Evolutionary conservation across 805 yeast species (phyloP), one percentile per base, ranked within the genome.

Genomic region (Debaryomyces tyrocola): DNA sequence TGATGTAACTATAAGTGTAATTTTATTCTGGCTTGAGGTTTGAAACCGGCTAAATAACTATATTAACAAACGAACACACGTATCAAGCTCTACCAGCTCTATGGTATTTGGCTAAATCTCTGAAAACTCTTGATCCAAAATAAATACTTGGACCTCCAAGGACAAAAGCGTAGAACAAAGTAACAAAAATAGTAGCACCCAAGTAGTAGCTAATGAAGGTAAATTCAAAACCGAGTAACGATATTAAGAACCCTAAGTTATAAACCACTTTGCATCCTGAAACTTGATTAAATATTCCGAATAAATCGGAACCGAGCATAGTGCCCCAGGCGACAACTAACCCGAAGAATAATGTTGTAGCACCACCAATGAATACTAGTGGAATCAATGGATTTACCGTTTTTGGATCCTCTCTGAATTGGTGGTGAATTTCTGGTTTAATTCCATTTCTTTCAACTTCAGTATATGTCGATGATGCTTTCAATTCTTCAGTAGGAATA

Each of bases 71-170:
- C n/a, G n/a, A n/a, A 8, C 11, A 31, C 11, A 31, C 4, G 20
- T 4, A 5, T 33, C 20, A 60, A 29, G 57, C 60, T 44, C 50
- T 62, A 12, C 71, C 69, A 29, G 62, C 55, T 44, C 52, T 55
- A 45, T 76, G 66, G 47, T 58, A 59, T 28, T 53, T 48, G 18
- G 63, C 62, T 55, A 73, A 75, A 45, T 66, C 73, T 58, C 84
- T 75, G 56, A 88, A 74, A 14, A 84, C 85, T 54, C 80, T 78
- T n/a, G 86, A 74, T 11, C 94, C 94, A 43, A 82, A 64, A 59
- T 77, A 75, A 35, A 86, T 59, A 27, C 84, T 70, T 29, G 85
- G 75, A 1, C 82, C 73, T 4, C 77, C 78, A 45, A 85, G 64
- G 18, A 81, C 56, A 6, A 71, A 69, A 17, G 70, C 60, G 49